Evolutionary conservation across 805 yeast species (phyloP).

Genomic region (Cyberlindnera samutprakarnensis): DNA sequence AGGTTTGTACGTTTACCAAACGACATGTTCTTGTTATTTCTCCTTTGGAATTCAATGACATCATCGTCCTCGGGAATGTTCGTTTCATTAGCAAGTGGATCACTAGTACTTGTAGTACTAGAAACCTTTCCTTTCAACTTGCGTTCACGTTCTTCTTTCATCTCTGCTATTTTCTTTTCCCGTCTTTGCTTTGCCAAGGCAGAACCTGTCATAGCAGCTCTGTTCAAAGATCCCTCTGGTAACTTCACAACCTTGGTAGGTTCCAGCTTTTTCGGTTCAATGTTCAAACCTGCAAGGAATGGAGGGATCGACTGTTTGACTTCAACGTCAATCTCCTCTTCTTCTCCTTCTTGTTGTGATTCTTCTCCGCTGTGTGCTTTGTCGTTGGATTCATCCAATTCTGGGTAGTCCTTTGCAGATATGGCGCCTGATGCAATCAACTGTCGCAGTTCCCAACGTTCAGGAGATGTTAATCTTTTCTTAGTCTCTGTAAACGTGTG

Average conservation of each 20-base stretch:
- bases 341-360: slow-evolving; percentile 15
- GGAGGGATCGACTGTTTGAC: slow-evolving; percentile 61
- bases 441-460: slow-evolving; percentile 85
- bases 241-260: slow-evolving; percentile 56
- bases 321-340: slow-evolving; percentile 62
- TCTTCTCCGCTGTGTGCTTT: background rate
- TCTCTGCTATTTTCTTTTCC: slow-evolving; percentile 46
- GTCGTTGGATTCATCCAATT: slow-evolving; percentile 29
- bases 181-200: slow-evolving; percentile 55
- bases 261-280: slow-evolving; percentile 27
- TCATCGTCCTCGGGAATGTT: slow-evolving; percentile 17
- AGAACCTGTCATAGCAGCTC: slow-evolving; percentile 76
- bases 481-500: slow-evolving; percentile 15
- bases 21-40: slow-evolving; percentile 22
- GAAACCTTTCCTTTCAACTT: slow-evolving; percentile 32
- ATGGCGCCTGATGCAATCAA: slow-evolving; percentile 74
- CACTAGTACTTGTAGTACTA: slow-evolving; percentile 30
- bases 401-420: slow-evolving; percentile 62
- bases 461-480: slow-evolving; percentile 69
- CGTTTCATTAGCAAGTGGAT: slow-evolving; percentile 9
- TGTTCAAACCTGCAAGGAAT: slow-evolving; percentile 54
- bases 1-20: slow-evolving; percentile 34
- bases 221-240: slow-evolving; percentile 71
- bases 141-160: slow-evolving; percentile 49
- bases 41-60: slow-evolving; percentile 19